Base-by-base conservation (phyloP, 352 stramenopile species). In the Phytopythium chamaehyphon region DNA sequence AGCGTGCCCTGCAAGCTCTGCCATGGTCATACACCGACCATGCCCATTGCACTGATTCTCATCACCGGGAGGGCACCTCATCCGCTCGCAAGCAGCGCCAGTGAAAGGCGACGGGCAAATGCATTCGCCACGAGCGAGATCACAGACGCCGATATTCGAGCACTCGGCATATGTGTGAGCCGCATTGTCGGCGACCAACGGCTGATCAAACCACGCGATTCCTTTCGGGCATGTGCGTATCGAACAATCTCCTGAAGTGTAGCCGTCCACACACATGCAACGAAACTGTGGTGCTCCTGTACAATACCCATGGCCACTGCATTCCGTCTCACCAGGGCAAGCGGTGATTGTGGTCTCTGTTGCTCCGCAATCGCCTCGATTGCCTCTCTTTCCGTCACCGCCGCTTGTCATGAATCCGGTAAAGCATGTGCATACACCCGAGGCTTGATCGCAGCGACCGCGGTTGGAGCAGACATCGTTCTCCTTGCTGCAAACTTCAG, bases 401-500 rank as follows among this genome's bases (percentile, higher is more conserved):
- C 74, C 62, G 47, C 79, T 90, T 15, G 79, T 94, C 12, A 75
- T 92, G 56, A 83, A 97, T 9, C 75, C 79, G 6, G 59, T 43
- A 66, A 82, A 97, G 62, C 92, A 98, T 7, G 57, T 73, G 58
- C 92, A 98, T 23, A 93, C 66, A 37, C 90, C 92, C 16, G 75
- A 86, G 23, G 62, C 73, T 40, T 79, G 69, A 62, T 90, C 79
- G 57, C 82, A 93, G 18, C 47, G 61, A 8, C 79, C 82, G 28
- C 82, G 79, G 55, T 90, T 90, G 21, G 77, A 79, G 42, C 82
- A 93, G 39, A 76, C 47, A 24, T 90, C 83, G 61, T 96, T 93
- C 63, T 98, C 92, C 59, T 97, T 97, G 5, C 88, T 93, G 39
- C 92, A 90, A 18, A 78, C 71, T 35, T 96, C 70, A 23, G 67